phyloP scores from a whole-genome alignment of 305 asterid species.

The Fraxinus baroniana region DNA sequence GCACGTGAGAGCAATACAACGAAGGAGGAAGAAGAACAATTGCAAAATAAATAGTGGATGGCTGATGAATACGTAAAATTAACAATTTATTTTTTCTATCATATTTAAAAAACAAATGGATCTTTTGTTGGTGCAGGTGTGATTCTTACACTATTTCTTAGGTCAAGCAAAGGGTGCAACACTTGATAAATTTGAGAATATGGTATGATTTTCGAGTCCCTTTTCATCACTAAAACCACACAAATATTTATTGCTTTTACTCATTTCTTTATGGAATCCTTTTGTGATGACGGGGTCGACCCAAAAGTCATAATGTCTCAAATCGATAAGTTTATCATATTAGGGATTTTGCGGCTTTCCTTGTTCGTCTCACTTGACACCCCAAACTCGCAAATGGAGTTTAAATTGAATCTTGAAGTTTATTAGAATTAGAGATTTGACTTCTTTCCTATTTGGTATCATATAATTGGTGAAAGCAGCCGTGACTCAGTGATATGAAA shows the following conservation, averaged over 20 bases:
- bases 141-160: constrained; percentile 50
- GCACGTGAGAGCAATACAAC: background rate
- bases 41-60: background rate
- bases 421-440: background rate
- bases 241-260: background rate
- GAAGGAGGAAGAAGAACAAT: background rate
- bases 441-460: background rate
- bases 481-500: background rate
- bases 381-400: background rate
- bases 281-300: background rate
- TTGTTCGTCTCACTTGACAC: background rate
- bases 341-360: background rate
- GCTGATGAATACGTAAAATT: background rate
- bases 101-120: no score
- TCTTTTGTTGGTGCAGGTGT: constrained; percentile 43
- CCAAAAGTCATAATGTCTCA: background rate
- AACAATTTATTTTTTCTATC: no score
- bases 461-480: background rate
- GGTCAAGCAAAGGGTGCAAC: constrained; percentile 76
- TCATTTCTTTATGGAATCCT: background rate
- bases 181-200: constrained; percentile 73
- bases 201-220: constrained; percentile 46
- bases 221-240: background rate
- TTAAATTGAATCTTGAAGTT: background rate
- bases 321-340: background rate